Evolutionary conservation across 2,329 filamentous ascomycete species (phyloP).

Genomic region (Ascosphaera apis): DNA sequence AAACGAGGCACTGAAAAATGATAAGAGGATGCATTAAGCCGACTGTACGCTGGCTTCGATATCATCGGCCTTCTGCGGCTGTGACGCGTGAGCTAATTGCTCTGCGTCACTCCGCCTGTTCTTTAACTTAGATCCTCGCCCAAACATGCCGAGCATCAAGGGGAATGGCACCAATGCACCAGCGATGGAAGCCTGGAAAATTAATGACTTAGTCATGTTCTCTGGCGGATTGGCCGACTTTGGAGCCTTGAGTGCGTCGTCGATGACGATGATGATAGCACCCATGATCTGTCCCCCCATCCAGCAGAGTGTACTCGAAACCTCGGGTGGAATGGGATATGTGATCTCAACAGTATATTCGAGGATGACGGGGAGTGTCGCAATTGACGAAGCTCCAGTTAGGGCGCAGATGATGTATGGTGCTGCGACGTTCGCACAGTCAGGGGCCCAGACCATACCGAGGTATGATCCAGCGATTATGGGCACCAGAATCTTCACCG

Average conservation of each 20-base stretch:
- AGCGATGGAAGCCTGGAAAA: constrained; percentile 57
- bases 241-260: constrained; percentile 43
- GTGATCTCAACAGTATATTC: constrained; percentile 76
- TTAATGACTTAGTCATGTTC: constrained; percentile 52
- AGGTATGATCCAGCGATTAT: constrained; percentile 53
- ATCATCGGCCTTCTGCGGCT: too few species aligned
- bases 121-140: constrained; percentile 24
- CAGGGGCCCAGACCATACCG: constrained; percentile 60
- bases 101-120: constrained; percentile 20
- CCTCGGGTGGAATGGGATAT: constrained; percentile 66
- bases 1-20: too few species aligned
- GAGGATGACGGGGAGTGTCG: constrained; percentile 58
- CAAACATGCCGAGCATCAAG: constrained; percentile 47
- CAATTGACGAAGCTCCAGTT: constrained; percentile 60
- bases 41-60: too few species aligned
- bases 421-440: constrained; percentile 23
- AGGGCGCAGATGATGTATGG: constrained; percentile 54
- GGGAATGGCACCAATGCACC: constrained; percentile 42
- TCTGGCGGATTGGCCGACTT: constrained; percentile 32
- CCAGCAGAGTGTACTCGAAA: constrained; percentile 70
- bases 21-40: too few species aligned
- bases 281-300: constrained; percentile 66
- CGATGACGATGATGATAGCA: constrained; percentile 61
- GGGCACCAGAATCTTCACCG: constrained; percentile 53
- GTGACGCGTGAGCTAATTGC: too few species aligned